Conservation (phyloP, 257 asterid species). For the Misopates orontium region DNA sequence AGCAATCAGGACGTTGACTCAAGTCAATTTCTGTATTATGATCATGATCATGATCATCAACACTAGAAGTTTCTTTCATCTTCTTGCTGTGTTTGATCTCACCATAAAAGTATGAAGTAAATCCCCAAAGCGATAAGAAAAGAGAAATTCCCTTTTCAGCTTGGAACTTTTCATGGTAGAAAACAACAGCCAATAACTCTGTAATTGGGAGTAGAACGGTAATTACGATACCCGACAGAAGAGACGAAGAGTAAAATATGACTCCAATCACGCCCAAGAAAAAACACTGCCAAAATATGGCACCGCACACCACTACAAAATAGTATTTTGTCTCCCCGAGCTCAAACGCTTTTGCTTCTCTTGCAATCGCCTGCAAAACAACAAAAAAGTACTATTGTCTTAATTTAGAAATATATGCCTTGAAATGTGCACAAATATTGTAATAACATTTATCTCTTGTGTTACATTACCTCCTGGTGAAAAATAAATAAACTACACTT, state of each 20-base stretch:
- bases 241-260: conserved; percentile 46
- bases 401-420: too few species aligned
- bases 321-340: conserved; percentile 54
- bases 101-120: conserved; percentile 42
- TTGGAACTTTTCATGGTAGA: conserved; percentile 44
- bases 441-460: too few species aligned
- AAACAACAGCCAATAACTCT: conserved; percentile 35
- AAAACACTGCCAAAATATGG: conserved; percentile 40
- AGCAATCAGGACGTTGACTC: neutral
- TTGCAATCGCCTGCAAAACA: conserved; percentile 44
- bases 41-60: neutral
- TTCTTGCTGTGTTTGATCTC: conserved; percentile 24
- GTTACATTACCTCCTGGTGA: too few species aligned
- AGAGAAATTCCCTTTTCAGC: conserved; percentile 44
- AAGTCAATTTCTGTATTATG: neutral
- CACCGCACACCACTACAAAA: conserved; percentile 32
- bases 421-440: too few species aligned
- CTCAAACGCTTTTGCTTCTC: conserved; percentile 39
- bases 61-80: neutral
- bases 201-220: conserved; percentile 34
- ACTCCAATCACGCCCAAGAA: conserved; percentile 48
- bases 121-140: conserved; percentile 51
- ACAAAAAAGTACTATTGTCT: neutral
- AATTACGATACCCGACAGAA: conserved; percentile 37
- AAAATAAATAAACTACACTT: too few species aligned